A percentile compares a stretch with the other conserved stretches of the same genome.
Conservation (phyloP, 352 stramenopile genomes). For the Phytophthora sp. region DNA sequence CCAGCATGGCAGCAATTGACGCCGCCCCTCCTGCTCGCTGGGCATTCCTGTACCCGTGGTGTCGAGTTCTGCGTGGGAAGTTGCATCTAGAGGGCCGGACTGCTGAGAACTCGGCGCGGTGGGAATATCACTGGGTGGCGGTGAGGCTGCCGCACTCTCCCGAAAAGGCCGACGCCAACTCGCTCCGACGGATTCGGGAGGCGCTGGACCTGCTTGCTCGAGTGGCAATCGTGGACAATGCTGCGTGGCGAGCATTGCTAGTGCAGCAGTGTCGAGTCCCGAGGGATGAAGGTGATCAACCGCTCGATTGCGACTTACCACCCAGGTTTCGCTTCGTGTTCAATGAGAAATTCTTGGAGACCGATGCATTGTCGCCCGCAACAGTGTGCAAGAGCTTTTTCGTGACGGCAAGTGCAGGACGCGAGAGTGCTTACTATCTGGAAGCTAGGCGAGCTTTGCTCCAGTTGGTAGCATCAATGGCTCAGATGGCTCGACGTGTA, state of each 20-base stretch:
- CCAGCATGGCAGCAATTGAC: slow-evolving; percentile 17
- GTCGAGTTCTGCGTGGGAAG: slow-evolving; percentile 24
- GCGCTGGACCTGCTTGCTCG: slow-evolving; percentile 43
- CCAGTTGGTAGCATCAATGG: slow-evolving; percentile 1
- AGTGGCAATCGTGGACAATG: slow-evolving; percentile 37
- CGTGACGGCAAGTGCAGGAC: not conserved
- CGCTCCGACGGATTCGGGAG: slow-evolving; percentile 30
- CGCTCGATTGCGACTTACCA: slow-evolving; percentile 32
- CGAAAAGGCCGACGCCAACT: not conserved
- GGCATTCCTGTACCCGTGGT: slow-evolving; percentile 39
- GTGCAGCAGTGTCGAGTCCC: slow-evolving; percentile 43
- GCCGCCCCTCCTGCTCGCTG: slow-evolving; percentile 26
- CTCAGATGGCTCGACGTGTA: not conserved
- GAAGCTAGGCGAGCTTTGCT: slow-evolving; percentile 17
- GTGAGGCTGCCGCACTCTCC: slow-evolving; percentile 27
- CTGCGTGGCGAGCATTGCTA: slow-evolving; percentile 37
- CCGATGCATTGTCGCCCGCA: slow-evolving; percentile 29
- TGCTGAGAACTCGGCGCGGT: slow-evolving; percentile 33
- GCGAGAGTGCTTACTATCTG: slow-evolving; percentile 19
- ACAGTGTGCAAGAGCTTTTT: slow-evolving; percentile 29
- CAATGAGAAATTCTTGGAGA: slow-evolving; percentile 33
- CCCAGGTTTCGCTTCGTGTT: slow-evolving; percentile 42
- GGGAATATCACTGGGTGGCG: slow-evolving; percentile 38
- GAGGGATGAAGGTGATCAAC: slow-evolving; percentile 32
- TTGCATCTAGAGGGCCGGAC: slow-evolving; percentile 31